A percentile compares a stretch with the other conserved stretches of the same genome.
Evolutionary conservation across 768 basidiomycete species (phyloP).

Genomic region (Kondoa malvinella): DNA sequence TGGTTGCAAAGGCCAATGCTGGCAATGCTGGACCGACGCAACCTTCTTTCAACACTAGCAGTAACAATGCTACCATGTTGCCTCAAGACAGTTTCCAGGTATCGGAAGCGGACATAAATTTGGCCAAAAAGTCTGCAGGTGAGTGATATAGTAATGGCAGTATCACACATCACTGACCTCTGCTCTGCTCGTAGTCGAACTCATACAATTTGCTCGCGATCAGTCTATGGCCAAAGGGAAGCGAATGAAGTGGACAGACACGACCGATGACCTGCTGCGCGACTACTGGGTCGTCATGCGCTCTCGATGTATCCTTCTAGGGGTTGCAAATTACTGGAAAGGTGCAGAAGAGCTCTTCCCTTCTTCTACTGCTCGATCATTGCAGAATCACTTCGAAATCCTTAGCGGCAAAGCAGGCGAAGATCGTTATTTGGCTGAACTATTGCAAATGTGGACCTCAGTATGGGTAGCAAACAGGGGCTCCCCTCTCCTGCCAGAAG

Average conservation of each 20-base stretch:
- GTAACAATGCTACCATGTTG: too few species aligned
- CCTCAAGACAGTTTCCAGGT: too few species aligned
- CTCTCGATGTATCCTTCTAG: neutral
- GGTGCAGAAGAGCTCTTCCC: neutral
- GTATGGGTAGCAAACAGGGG: neutral
- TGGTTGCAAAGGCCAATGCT: neutral
- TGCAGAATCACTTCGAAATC: neutral
- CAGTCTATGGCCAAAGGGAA: neutral
- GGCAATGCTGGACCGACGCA: neutral
- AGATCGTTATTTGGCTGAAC: neutral
- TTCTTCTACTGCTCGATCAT: neutral
- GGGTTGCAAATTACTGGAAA: neutral
- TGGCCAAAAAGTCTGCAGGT: neutral
- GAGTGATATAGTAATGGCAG: neutral
- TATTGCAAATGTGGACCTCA: neutral
- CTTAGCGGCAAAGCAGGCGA: neutral
- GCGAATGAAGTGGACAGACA: conserved; percentile 48
- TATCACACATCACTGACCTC: conserved; percentile 3
- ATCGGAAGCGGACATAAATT: neutral
- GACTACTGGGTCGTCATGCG: conserved; percentile 64
- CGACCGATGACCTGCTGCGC: conserved; percentile 73
- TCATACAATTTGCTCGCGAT: neutral
- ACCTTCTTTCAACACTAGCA: too few species aligned
- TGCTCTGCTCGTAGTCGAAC: conserved; percentile 24
- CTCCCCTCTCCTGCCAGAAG: neutral